These are phyloP conservation scores for Hemileia vastatrix DNA, from an alignment of 1,284 basidiomycete species.

Conservation along the genomic window DNA sequence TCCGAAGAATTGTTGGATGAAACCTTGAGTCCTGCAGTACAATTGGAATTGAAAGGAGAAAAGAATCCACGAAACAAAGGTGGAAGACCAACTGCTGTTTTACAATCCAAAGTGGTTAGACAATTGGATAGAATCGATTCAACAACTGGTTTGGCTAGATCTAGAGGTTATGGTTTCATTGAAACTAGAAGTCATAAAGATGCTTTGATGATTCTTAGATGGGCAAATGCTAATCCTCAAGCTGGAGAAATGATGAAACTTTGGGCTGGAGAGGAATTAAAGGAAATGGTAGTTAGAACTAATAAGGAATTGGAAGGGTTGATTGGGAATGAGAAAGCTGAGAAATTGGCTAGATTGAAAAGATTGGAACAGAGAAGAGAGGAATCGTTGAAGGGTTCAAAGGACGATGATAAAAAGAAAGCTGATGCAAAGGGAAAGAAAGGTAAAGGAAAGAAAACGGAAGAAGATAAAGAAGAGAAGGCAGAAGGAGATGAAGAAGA, in stretches of 20 bases:
- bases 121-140: conserved; percentile 77
- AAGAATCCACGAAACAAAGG: too few species aligned
- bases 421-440: conserved; percentile 49
- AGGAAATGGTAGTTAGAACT: neutral
- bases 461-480: conserved; percentile 52
- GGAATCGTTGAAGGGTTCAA: conserved; percentile 77
- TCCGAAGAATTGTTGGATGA: conserved; percentile 68
- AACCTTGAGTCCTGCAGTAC: conserved; percentile 47
- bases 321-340: conserved; percentile 26
- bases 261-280: conserved; percentile 13
- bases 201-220: conserved; percentile 79
- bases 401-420: conserved; percentile 54
- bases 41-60: too few species aligned
- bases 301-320: too few species aligned
- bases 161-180: conserved; percentile 90
- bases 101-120: conserved; percentile 80
- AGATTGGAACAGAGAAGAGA: conserved; percentile 49
- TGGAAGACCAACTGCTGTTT: conserved; percentile 36
- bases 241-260: conserved; percentile 56
- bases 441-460: conserved; percentile 46
- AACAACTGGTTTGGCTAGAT: conserved; percentile 71
- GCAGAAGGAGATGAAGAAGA: conserved; percentile 41
- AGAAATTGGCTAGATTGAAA: conserved; percentile 26
- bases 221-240: conserved; percentile 83
- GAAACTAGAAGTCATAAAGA: conserved; percentile 81